A percentile compares a stretch with the other conserved stretches of the same genome.
Evolutionary conservation across 306 rosid species (phyloP).

Genomic region (Parietaria judaica): DNA sequence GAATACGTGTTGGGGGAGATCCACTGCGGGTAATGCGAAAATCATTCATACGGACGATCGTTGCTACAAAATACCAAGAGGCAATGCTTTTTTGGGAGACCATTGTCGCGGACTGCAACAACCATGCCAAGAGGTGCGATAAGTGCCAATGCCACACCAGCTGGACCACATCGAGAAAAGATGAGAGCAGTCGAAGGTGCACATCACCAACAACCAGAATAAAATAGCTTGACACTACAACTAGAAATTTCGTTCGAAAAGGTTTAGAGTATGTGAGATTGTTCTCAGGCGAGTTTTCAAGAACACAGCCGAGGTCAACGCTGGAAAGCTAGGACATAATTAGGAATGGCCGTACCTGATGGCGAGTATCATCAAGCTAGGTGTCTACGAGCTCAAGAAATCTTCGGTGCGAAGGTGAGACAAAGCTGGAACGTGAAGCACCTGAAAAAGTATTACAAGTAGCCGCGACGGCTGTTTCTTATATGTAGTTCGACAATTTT

Average conservation of each 20-base stretch:
- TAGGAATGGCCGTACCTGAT: not conserved
- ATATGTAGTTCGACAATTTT: not conserved
- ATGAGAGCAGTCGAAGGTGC: too few relatives aligned
- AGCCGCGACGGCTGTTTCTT: not conserved
- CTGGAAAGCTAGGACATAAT: too few relatives aligned
- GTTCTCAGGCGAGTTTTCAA: too few relatives aligned
- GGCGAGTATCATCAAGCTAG: not conserved
- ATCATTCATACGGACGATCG: not conserved
- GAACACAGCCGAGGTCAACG: too few relatives aligned
- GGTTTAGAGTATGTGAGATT: not conserved
- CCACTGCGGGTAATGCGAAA: not conserved
- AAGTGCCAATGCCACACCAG: not conserved
- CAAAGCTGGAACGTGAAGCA: not conserved
- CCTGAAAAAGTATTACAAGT: too few relatives aligned
- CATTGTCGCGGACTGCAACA: not conserved
- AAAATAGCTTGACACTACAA: not conserved
- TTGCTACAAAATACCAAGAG: not conserved
- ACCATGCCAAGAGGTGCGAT: too few relatives aligned
- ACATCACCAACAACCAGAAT: too few relatives aligned
- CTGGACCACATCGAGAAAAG: not conserved
- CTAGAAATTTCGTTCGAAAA: not conserved
- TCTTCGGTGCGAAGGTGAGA: not conserved
- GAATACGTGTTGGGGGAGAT: not conserved
- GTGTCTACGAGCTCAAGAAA: not conserved
- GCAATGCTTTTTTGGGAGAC: not conserved